Base-by-base conservation (phyloP, 2,329 filamentous ascomycete genomes). In the Fusarium nodosum region DNA sequence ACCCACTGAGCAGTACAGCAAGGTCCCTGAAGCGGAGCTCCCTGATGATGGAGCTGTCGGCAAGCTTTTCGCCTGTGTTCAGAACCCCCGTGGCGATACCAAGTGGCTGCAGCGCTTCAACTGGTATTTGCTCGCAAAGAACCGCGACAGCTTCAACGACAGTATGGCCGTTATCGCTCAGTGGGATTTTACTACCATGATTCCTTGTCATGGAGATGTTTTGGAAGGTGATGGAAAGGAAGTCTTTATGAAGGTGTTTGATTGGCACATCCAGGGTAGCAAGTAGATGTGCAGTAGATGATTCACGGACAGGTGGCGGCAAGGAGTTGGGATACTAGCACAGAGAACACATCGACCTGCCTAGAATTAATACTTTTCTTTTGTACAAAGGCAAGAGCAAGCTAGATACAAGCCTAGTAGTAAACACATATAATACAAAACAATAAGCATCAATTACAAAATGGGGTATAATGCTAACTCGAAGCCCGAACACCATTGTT, bases 201-300 rank as follows among this genome's bases (percentile, higher is more conserved):
- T 99, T 63, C 94, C 95, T 1, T 98, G 95, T 78, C 96, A 99
- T 80, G 96, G 96, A 11, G 96, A 99, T 81, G 90, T 92, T 18
- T 89, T 98, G 70, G 91, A 96, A 78, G 84, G 82, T 3, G 79
- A 83, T 66, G 94, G 87, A 12, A 97, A 97, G 84, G 86, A 86
- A 13, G 83, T 92, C 18, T 97, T 95, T 71, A 82, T 86, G 74
- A 93, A 92, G 78, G 85, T 97, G 15, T 93, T 97, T 80, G 86
- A 87, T 74, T 97, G 94, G 94, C 92, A 97, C 82, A 77, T 97
- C 76, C 82, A 76, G n/a, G 77, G 74, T 2, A 71, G 74, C 60
- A 75, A 77, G 50, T 65, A 62, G 36, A 51, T 39, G 24, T 2
- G 12, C 22, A 33, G 9, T 3, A 50, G 34, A 36, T 36, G 36